Evolutionary conservation across 257 asterid species (phyloP), one percentile per base, ranked within the genome.

Genomic region (Solanum bukasovii): DNA sequence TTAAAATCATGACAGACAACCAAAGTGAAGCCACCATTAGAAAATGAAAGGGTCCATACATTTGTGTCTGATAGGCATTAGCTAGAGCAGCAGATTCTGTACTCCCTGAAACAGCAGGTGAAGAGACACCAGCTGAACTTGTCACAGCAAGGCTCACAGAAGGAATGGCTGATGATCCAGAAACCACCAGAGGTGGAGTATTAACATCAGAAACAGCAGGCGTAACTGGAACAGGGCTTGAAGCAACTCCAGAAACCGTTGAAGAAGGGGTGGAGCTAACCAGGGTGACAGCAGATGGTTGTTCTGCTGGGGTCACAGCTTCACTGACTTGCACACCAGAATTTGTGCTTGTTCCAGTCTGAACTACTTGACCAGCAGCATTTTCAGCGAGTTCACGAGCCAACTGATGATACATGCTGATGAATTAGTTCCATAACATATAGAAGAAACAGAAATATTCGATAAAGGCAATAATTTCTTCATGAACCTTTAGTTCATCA

Each of bases 301-400:
- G 95, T 87, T 93, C 98, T 74, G 74, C 90, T 87, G 94, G 89
- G 86, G 90, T 68, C 68, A 89, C 92, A 25, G 92, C 81, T 74
- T 92, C 87, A 77, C 94, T 34, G 72, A 93, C 85, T 27, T 93
- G 90, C 79, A 88, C 87, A 88, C 86, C 90, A 31, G 96, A 87
- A 81, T 87, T 87, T 84, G 87, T 72, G 87, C 90, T 91, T 81
- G 84, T 87, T 87, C 92, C 94, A 2, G 93, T 37, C 34, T 82
- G 93, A 82, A 91, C 90, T 91, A 92, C 96, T 90, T 86, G 94
- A 40, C 93, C 87, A 86, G 94, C 93, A 63, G 89, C 93, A 75
- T 90, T 96, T 91, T 95, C 98, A 86, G 99, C 98, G 89, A 37
- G 93, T 89, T 96, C 99, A 87, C 99, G 98, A 83, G 98, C 98